Conservation (phyloP, 371 early-diverging fungal species). For the Furculomyces boomerangus region DNA sequence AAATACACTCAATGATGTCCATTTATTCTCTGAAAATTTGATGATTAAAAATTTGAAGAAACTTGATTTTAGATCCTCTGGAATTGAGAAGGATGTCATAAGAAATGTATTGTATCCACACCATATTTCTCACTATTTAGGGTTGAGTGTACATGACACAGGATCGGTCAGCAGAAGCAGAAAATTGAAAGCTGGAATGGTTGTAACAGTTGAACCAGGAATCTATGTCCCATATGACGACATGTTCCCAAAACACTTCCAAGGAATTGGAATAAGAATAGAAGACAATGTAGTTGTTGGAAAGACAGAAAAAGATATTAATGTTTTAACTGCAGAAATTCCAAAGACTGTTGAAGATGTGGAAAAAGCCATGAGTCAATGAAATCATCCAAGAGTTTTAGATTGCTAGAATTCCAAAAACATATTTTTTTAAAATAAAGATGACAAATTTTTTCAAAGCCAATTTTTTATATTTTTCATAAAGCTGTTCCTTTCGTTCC, state of each 20-base stretch:
- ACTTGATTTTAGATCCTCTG: constrained; percentile 40
- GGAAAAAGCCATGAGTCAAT: constrained; percentile 32
- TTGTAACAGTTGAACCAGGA: constrained; percentile 91
- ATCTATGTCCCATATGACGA: constrained; percentile 70
- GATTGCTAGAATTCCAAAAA: no score
- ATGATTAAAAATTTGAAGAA: constrained; percentile 41
- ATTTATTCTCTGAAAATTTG: constrained; percentile 39
- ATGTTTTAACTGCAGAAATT: constrained; percentile 41
- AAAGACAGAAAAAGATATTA: constrained; percentile 37
- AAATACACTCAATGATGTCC: constrained; percentile 66
- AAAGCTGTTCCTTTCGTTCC: no score
- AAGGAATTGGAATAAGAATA: constrained; percentile 86
- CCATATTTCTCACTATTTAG: constrained; percentile 87
- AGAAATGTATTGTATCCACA: constrained; percentile 59
- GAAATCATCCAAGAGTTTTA: no score
- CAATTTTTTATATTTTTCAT: no score
- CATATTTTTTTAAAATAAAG: no score
- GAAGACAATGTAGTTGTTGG: constrained; percentile 85
- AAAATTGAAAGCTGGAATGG: constrained; percentile 59
- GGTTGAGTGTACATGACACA: constrained; percentile 88
- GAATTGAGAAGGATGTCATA: constrained; percentile 41
- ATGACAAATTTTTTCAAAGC: no score
- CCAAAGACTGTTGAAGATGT: constrained; percentile 83
- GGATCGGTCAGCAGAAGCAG: constrained; percentile 47
- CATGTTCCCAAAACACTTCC: constrained; percentile 59